Conservation (phyloP, 2,329 filamentous ascomycete genomes). For the Monosporascus sp. region DNA sequence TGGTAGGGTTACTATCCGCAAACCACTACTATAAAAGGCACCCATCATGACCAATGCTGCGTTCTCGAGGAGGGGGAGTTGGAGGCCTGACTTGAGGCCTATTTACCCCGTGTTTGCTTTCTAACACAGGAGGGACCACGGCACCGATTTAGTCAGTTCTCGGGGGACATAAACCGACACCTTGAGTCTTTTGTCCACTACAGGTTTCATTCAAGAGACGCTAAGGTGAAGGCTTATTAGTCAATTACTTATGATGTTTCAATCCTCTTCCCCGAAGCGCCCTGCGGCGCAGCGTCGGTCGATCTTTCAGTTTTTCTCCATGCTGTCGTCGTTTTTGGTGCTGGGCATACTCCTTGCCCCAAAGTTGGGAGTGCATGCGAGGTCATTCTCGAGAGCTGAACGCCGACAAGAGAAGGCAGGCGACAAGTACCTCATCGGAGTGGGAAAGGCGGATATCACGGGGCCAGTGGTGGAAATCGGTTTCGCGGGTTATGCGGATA, state of each 20-base stretch:
- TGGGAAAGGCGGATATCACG: conserved; percentile 51
- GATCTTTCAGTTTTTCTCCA: conserved; percentile 22
- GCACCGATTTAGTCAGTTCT: too few relatives aligned
- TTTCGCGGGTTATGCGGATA: conserved; percentile 82
- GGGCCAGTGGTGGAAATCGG: conserved; percentile 83
- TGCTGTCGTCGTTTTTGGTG: conserved; percentile 28
- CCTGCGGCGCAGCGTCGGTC: conserved; percentile 19
- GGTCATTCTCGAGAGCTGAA: conserved; percentile 6
- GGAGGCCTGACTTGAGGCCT: too few relatives aligned
- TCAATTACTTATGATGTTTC: conserved; percentile 6
- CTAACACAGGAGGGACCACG: too few relatives aligned
- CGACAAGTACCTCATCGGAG: conserved; percentile 45
- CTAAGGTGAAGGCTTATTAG: neutral
- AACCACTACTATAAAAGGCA: too few relatives aligned
- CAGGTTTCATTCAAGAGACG: too few relatives aligned
- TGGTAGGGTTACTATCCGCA: neutral
- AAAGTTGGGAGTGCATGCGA: conserved; percentile 7
- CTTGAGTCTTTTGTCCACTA: too few relatives aligned
- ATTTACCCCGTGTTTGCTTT: too few relatives aligned
- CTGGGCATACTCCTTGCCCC: conserved; percentile 28
- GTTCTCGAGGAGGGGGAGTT: too few relatives aligned
- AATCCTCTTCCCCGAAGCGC: conserved; percentile 6
- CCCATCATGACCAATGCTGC: too few relatives aligned
- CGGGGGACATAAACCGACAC: too few relatives aligned
- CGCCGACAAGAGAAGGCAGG: conserved; percentile 21